Evolutionary conservation across 148 eudicot species (phyloP).

Genomic region (Camellia sinensis): DNA sequence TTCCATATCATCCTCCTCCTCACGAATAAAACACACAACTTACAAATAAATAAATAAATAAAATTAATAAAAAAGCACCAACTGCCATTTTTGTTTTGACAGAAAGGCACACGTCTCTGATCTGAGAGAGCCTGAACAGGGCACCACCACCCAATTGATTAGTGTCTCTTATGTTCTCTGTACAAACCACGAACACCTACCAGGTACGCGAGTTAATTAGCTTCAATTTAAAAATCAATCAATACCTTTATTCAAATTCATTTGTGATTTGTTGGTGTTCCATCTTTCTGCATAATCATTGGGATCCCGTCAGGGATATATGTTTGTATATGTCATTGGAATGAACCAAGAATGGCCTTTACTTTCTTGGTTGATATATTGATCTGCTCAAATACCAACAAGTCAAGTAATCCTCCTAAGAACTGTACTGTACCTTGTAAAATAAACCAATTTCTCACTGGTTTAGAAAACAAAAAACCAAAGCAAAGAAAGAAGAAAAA

Average conservation of each 20-base stretch:
- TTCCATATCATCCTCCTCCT: not conserved
- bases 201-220: not conserved
- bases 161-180: not conserved
- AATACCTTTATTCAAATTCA: no score
- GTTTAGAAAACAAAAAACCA: not conserved
- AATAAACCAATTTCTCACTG: conserved; percentile 1
- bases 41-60: no score
- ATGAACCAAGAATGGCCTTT: no score
- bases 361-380: no score
- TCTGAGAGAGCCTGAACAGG: not conserved
- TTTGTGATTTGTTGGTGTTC: not conserved
- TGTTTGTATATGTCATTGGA: not conserved
- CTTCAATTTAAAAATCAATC: no score
- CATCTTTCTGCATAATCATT: not conserved
- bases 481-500: no score
- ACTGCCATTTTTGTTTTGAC: conserved; percentile 7
- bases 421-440: not conserved
- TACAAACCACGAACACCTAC: not conserved
- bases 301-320: not conserved
- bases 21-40: not conserved
- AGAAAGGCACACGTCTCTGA: not conserved
- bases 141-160: not conserved
- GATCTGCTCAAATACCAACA: not conserved
- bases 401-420: not conserved
- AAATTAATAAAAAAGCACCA: not conserved